phyloP scores from a whole-genome alignment of 2,329 filamentous ascomycete genomes.

The Gnomoniopsis sp. region DNA sequence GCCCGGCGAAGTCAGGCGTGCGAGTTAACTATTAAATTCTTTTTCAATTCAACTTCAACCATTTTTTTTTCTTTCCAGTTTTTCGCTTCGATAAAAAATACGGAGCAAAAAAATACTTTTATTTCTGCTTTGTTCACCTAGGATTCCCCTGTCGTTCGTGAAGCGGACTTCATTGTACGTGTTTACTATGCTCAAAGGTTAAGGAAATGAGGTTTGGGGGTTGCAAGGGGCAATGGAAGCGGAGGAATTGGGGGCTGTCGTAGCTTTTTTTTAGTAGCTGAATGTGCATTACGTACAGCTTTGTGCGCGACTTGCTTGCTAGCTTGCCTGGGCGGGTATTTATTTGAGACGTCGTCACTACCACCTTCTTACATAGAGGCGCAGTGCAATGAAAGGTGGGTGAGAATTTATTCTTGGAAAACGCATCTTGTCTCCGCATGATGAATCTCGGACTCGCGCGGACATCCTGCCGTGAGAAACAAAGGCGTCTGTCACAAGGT shows the following conservation, averaged over 20 bases:
- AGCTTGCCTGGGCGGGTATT: too few species aligned
- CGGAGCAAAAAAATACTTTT: not conserved
- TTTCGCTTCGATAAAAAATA: not conserved
- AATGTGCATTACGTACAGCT: not conserved
- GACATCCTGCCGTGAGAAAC: too few species aligned
- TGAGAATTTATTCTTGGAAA: too few species aligned
- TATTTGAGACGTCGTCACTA: too few species aligned
- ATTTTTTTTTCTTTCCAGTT: not conserved
- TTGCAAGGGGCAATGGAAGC: not conserved
- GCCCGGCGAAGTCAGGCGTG: not conserved
- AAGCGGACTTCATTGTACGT: not conserved
- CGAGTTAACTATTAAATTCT: not conserved
- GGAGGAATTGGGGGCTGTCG: not conserved
- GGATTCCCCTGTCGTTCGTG: conserved; percentile 14
- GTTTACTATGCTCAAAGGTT: not conserved
- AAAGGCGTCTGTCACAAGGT: not conserved
- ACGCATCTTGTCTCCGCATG: too few species aligned
- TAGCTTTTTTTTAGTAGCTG: not conserved
- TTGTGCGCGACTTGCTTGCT: not conserved
- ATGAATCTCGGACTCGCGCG: too few species aligned
- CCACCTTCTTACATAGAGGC: too few species aligned
- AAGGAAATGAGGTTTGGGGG: not conserved
- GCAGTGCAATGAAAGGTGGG: too few species aligned
- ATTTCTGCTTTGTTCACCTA: conserved; percentile 7
- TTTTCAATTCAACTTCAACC: not conserved